phyloP scores from a whole-genome alignment of 1,284 basidiomycete genomes.

The Ustilago vetiveriae region DNA sequence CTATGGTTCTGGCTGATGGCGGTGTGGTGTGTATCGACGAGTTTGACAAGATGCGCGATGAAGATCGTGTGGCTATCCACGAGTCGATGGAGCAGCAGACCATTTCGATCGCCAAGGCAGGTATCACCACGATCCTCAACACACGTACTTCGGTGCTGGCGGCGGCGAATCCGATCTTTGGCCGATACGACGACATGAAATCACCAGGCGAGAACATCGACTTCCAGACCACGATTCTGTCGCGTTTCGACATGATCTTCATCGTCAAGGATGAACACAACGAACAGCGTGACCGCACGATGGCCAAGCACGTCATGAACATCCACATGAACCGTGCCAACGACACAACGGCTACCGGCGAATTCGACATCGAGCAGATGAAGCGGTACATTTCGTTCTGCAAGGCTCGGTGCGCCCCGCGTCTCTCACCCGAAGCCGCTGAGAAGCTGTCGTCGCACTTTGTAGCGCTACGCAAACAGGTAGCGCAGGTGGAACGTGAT shows the following conservation, averaged over 20 bases:
- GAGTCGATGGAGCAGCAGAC: conserved; percentile 99
- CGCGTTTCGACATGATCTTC: conserved; percentile 99
- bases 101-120: conserved; percentile 98
- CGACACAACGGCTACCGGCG: conserved; percentile 74
- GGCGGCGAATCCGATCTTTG: conserved; percentile 98
- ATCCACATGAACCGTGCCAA: conserved; percentile 93
- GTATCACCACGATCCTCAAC: conserved; percentile 97
- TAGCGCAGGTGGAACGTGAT: conserved; percentile 94
- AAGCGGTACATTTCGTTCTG: conserved; percentile 96
- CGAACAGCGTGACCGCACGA: conserved; percentile 88
- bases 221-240: conserved; percentile 97
- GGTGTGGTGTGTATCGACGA: conserved; percentile 99
- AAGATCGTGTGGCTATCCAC: conserved; percentile 98
- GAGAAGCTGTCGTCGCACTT: conserved; percentile 98
- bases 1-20: conserved; percentile 98
- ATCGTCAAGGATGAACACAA: conserved; percentile 99
- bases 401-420: conserved; percentile 95
- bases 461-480: conserved; percentile 90
- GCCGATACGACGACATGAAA: conserved; percentile 95
- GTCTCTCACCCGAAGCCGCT: conserved; percentile 88
- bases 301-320: conserved; percentile 98
- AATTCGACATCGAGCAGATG: conserved; percentile 98
- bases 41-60: conserved; percentile 99
- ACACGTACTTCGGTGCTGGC: conserved; percentile 95
- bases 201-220: conserved; percentile 98